Base-by-base conservation (phyloP, 1,284 basidiomycete species). In the Schizophyllum amplum region DNA sequence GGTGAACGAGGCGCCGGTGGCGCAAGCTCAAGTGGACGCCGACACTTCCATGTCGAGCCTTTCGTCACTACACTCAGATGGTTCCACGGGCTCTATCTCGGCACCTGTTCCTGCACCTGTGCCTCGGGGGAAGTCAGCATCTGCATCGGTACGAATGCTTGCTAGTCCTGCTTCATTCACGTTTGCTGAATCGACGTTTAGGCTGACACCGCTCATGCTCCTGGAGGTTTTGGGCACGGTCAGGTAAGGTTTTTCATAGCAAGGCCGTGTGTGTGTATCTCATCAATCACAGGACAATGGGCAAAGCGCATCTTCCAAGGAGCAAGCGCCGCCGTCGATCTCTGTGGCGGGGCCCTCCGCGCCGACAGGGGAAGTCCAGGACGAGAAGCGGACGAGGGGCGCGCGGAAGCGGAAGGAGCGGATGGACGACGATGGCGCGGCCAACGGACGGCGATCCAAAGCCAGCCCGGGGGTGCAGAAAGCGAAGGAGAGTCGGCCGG, bases 321-420 rank as follows among this genome's bases (percentile, higher is more conserved):
- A 17, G 47, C 33, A 21, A 5, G 48, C 24, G 24, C 17, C 17
- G 47, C 48, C 55, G 54, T n/a, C 42, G 33, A 17, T 17, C 13
- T 13, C 33, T 17, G 33, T 9, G 33, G 13, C n/a, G n/a, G n/a
- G n/a, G n/a, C n/a, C n/a, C n/a, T n/a, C 33, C 33, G 33, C 33
- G 33, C 33, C 33, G 33, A 42, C 33, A 17, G 13, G 17, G 33
- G 33, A 17, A 13, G 33, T 17, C 13, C 33, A 42, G 33, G 33
- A 42, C 33, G 33, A 42, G 33, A 42, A 42, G 33, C 11, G 17
- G 55, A 70, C 73, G 57, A 75, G 75, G 60, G 67, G 75, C 56
- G 73, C 75, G 26, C 69, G 72, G 57, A 79, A 79, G 64, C 67
- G 77, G 53, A 80, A 80, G 61, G 71, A 71, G 49, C 70, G 73